Evolutionary conservation across 1,284 basidiomycete genomes (phyloP), one percentile per base, ranked within the genome.

Genomic region (Thecaphora thlaspeos): DNA sequence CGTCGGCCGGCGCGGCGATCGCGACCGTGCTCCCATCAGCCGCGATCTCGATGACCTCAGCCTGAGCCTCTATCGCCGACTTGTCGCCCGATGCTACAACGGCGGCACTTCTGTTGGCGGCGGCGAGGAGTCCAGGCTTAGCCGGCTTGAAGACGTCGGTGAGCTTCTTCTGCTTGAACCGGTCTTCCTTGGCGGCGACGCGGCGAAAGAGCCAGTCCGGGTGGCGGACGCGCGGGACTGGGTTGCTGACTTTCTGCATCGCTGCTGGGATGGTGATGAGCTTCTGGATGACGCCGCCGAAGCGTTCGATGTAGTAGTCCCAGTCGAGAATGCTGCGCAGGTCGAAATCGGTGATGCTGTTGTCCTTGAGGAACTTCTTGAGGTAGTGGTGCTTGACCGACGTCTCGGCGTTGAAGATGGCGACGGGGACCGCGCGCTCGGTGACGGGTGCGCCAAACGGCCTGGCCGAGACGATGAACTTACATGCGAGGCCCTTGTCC

Each of bases 261-360:
- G 95, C 95, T 4, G 95, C 95, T 9, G 95, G 95, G 70, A 99
- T 99, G 3, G 95, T 99, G 80, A 99, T 98, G 49, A 99, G 83
- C 77, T 99, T 99, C 80, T 98, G 95, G 56, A 99, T 93, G 65
- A 98, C 95, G 1, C 92, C 94, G 10, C 95, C 95, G 32, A 99
- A 82, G 22, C 95, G 88, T 75, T 98, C 95, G 71, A 96, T 95
- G 80, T 98, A 99, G 79, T 99, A 99, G 24, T 87, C 84, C 95
- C 95, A 99, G 79, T 99, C 95, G 61, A 99, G 83, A 68, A 99
- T 96, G 11, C 88, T 88, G 15, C 95, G 87, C 46, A 99, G 81
- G 54, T 98, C 93, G 73, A 99, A 97, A 71, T 87, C 88, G 41
- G 84, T 82, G 30, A 98, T 82, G 68, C 87, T 85, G 77, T 87